These are phyloP conservation scores for Claviceps sp. DNA, from an alignment of 2,329 filamentous ascomycete genomes.

Conservation along the genomic window DNA sequence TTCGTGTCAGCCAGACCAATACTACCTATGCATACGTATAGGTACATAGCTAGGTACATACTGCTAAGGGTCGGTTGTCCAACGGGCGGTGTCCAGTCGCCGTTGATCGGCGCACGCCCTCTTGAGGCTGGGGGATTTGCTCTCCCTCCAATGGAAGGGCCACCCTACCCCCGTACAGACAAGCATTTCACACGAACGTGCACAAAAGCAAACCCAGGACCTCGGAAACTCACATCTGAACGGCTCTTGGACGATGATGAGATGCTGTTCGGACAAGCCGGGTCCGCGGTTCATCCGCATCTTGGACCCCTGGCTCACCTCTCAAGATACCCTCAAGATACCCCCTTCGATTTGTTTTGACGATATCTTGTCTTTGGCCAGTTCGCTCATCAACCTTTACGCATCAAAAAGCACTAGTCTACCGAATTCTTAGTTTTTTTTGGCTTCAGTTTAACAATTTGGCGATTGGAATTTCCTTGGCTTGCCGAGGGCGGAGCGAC, in stretches of 20 bases:
- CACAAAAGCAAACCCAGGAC: conserved; percentile 5
- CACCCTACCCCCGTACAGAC: neutral
- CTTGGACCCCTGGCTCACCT: conserved; percentile 4
- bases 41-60: neutral
- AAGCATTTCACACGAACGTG: neutral
- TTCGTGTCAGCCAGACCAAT: neutral
- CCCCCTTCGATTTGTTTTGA: neutral
- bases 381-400: conserved; percentile 3
- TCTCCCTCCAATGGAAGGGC: neutral
- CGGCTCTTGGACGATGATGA: conserved; percentile 4
- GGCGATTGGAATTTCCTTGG: neutral
- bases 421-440: neutral
- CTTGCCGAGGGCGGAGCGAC: neutral
- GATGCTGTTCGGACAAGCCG: neutral
- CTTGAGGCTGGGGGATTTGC: neutral
- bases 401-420: neutral
- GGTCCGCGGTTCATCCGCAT: conserved; percentile 1
- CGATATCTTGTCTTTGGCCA: conserved; percentile 1
- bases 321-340: conserved; percentile 5
- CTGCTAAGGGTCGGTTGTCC: neutral
- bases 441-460: neutral
- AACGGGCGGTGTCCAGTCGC: neutral
- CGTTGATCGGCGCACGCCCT: conserved; percentile 1
- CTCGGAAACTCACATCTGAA: conserved; percentile 7
- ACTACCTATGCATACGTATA: no score